These are phyloP conservation scores for Anaeromyces robustus DNA, from an alignment of 192 early-diverging fungal species.

Conservation along the genomic window DNA sequence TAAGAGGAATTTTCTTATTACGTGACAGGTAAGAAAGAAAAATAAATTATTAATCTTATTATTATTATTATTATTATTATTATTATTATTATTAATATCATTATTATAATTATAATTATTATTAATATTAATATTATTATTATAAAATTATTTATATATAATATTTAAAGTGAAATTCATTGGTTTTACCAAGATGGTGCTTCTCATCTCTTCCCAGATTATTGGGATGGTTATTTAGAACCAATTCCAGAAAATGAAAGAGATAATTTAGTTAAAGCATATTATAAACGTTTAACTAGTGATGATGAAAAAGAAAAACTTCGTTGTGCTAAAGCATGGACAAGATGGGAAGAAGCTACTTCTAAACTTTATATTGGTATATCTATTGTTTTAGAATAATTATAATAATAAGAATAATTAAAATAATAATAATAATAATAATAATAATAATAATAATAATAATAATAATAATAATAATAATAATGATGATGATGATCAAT, in stretches of 20 bases:
- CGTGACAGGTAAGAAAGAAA: slow-evolving; percentile 6
- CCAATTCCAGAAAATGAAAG: slow-evolving; percentile 46
- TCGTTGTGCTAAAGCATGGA: slow-evolving; percentile 35
- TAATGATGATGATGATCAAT: too few relatives aligned
- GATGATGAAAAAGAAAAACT: slow-evolving; percentile 25
- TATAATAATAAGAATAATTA: slow-evolving; percentile 17
- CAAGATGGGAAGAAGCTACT: slow-evolving; percentile 3
- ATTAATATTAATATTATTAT: background rate
- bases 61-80: background rate
- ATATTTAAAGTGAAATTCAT: slow-evolving; percentile 24
- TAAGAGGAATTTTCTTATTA: slow-evolving; percentile 51
- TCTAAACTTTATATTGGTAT: background rate
- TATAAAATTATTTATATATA: background rate
- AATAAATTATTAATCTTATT: too few relatives aligned
- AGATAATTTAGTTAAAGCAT: slow-evolving; percentile 38
- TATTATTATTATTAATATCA: background rate
- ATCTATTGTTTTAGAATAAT: slow-evolving; percentile 28
- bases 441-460: background rate
- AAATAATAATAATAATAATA: background rate
- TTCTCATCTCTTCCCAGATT: slow-evolving; percentile 39
- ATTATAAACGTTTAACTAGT: slow-evolving; percentile 46
- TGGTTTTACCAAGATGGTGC: slow-evolving; percentile 60
- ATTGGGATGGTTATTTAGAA: slow-evolving; percentile 37
- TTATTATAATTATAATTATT: too few relatives aligned
- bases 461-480: too few relatives aligned